Evolutionary conservation across 108 stramenopile genomes (phyloP).

Genomic region (Skeletonema potamos): DNA sequence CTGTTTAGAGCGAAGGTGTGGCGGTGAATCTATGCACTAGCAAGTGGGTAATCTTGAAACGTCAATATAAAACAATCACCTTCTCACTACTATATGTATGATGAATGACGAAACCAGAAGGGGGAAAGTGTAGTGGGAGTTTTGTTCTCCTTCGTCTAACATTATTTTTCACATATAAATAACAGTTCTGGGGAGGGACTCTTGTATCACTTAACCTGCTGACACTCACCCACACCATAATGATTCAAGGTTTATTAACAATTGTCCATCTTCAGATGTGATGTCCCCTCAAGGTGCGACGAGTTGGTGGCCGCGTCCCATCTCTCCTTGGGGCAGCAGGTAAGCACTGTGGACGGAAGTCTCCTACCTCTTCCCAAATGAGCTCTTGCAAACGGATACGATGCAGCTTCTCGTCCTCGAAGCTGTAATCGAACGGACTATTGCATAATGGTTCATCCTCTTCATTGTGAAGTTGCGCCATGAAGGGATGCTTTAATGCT

Average conservation of each 20-base stretch:
- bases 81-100: too few relatives aligned
- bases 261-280: conserved; percentile 18
- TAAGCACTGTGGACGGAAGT: conserved; percentile 79
- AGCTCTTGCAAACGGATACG: conserved; percentile 81
- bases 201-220: not conserved
- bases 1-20: too few relatives aligned
- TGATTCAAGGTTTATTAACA: not conserved
- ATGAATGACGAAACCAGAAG: too few relatives aligned
- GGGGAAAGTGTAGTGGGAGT: not conserved
- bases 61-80: too few relatives aligned
- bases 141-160: not conserved
- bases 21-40: too few relatives aligned
- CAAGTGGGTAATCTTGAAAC: too few relatives aligned
- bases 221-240: not conserved
- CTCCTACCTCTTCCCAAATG: conserved; percentile 90
- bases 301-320: conserved; percentile 44
- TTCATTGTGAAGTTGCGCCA: conserved; percentile 81
- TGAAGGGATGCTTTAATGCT: conserved; percentile 92
- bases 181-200: not conserved
- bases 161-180: not conserved
- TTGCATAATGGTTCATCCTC: conserved; percentile 83
- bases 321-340: conserved; percentile 65
- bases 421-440: conserved; percentile 74
- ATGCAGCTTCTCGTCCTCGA: conserved; percentile 85
- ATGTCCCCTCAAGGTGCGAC: conserved; percentile 32